Evolutionary conservation across 495 filamentous ascomycete species (phyloP), one percentile per base, ranked within the genome.

Genomic region (Penicillium soppii): DNA sequence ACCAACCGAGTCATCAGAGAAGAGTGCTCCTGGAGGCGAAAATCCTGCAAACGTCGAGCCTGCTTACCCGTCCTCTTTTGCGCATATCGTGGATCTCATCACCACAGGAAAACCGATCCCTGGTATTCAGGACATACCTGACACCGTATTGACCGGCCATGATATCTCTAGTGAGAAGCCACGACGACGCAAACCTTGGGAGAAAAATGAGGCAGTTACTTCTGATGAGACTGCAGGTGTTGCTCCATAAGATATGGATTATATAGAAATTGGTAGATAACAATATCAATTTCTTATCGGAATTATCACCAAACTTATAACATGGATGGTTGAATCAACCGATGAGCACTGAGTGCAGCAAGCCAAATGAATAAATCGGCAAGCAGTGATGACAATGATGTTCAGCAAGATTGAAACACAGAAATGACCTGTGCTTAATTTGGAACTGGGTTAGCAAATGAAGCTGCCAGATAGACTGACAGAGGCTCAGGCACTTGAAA

Each of bases 61-160:
- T 36, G 82, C 86, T 3, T 96, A 96, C 64, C 94, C 94, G 4
- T 84, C 83, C 20, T 87, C 86, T 2, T 97, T 98, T 61, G 84
- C 88, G 22, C 85, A 92, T 50, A 91, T 98, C 43, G 85, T 96
- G 29, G 91, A 90, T 36, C 82, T 97, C 25, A 90, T 98, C 55
- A 87, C 86, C 4, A 86, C 79, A 16, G 91, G 91, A 36, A 82
- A 91, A 64, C 84, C 86, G 4, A 88, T 98, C 43, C 89, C 91
- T 0, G 94, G 94, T 2, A 95, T 98, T 60, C 84, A 85, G 54
- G 78, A 97, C 53, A 94, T 98, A 54, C 91, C 95, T 12, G 79
- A 90, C 54, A 94, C 84, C 0, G 79, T 97, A 6, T 78, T 94
- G 23, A 71, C 80, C 20, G 86, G 84, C 2, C 79, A 86, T 55